These are phyloP conservation scores for Leishmania mexicana DNA, from an alignment of 208 protist species.

Conservation along the genomic window DNA sequence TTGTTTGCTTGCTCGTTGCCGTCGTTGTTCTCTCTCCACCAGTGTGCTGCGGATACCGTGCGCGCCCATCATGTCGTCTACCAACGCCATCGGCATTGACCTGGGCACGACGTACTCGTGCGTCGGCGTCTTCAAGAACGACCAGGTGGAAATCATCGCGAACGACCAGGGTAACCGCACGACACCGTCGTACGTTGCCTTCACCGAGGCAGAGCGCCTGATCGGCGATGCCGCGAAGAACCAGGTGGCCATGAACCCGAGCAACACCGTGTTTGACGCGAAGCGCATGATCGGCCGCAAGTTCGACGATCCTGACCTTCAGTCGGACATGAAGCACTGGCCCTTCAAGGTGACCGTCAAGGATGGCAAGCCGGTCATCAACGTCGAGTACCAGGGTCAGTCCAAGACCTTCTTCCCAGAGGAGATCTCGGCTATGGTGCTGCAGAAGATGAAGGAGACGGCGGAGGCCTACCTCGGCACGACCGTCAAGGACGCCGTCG, in stretches of 20 bases:
- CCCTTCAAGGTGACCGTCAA: constrained; percentile 92
- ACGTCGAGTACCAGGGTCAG: constrained; percentile 72
- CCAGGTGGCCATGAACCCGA: constrained; percentile 91
- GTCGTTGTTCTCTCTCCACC: neutral
- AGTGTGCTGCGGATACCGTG: neutral
- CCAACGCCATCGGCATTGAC: constrained; percentile 93
- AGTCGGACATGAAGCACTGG: constrained; percentile 96
- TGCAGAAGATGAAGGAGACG: constrained; percentile 94
- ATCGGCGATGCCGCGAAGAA: constrained; percentile 92
- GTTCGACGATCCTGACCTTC: constrained; percentile 92
- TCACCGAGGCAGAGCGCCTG: constrained; percentile 93
- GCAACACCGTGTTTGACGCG: constrained; percentile 91
- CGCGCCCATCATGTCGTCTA: constrained; percentile 20
- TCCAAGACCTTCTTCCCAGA: constrained; percentile 82
- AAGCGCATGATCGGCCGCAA: constrained; percentile 94
- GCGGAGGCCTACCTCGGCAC: constrained; percentile 95
- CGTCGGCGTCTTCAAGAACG: constrained; percentile 97
- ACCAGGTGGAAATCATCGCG: constrained; percentile 92
- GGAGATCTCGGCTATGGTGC: constrained; percentile 90
- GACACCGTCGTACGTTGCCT: constrained; percentile 97
- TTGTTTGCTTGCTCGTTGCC: neutral
- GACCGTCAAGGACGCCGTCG: constrained; percentile 93
- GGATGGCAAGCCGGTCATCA: constrained; percentile 79
- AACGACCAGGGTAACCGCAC: constrained; percentile 94
- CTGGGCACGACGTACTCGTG: constrained; percentile 97